Evolutionary conservation across 345 rosid genomes (phyloP).

Genomic region (Mangifera indica): DNA sequence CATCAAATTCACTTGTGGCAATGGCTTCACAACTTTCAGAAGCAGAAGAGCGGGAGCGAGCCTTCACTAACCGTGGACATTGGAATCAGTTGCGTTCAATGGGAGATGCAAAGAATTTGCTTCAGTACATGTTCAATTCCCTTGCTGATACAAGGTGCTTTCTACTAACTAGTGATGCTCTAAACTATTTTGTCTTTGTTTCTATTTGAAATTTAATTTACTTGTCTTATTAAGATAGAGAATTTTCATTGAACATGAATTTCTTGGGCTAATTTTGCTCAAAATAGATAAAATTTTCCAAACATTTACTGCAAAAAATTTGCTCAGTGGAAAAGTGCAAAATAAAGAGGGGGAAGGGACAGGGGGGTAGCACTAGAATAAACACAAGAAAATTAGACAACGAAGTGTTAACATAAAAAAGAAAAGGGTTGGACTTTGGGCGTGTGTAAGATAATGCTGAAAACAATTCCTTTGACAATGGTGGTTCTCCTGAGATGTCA

Average conservation of each 20-base stretch:
- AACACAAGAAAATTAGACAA: too few relatives aligned
- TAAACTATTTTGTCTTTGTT: constrained; percentile 1
- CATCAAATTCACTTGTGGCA: constrained; percentile 91
- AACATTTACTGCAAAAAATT: background rate
- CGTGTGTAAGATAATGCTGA: too few relatives aligned
- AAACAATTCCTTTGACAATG: too few relatives aligned
- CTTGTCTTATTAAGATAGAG: background rate
- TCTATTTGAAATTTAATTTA: background rate
- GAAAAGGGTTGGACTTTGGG: too few relatives aligned
- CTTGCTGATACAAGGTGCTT: constrained; percentile 79
- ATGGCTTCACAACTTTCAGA: constrained; percentile 99
- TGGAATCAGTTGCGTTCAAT: constrained; percentile 98
- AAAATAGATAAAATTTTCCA: background rate
- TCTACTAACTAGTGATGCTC: constrained; percentile 11
- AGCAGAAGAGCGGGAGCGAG: constrained; percentile 96
- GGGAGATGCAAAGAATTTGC: constrained; percentile 97
- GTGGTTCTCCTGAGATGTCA: too few relatives aligned
- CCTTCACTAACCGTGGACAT: constrained; percentile 84
- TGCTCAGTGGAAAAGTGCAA: background rate
- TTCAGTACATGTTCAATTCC: constrained; percentile 90
- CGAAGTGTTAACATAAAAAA: too few relatives aligned
- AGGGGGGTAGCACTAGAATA: too few relatives aligned
- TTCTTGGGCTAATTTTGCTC: background rate
- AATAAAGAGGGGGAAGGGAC: background rate
- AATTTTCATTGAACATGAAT: background rate